Evolutionary conservation across 2,329 filamentous ascomycete genomes (phyloP).

Genomic region (Aurifilum marmelostoma): DNA sequence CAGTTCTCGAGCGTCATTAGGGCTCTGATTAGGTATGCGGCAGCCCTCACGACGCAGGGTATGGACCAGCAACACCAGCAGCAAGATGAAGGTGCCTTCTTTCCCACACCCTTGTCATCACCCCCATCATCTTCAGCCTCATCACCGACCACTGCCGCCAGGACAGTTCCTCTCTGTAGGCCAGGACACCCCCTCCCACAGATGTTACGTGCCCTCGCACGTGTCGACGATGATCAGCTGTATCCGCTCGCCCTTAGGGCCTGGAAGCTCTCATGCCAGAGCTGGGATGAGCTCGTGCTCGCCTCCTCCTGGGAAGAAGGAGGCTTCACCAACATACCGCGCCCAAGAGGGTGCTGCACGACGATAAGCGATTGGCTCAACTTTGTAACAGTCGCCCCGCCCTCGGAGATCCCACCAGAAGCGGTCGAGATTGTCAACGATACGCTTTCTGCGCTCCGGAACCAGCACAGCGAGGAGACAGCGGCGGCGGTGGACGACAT

Average conservation of each 20-base stretch:
- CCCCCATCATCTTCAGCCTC: background rate
- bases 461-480: background rate
- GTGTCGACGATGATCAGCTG: conserved; percentile 24
- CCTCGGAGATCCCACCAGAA: background rate
- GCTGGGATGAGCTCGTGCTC: conserved; percentile 14
- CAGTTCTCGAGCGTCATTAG: conserved; percentile 21
- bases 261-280: conserved; percentile 24
- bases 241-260: conserved; percentile 18
- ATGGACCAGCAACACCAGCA: background rate
- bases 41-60: conserved; percentile 1
- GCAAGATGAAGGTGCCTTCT: background rate
- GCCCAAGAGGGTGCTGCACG: background rate
- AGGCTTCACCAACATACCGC: background rate
- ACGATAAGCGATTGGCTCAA: conserved; percentile 15
- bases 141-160: background rate
- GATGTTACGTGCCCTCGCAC: conserved; percentile 16
- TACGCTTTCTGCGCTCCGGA: background rate
- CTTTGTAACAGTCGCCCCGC: background rate
- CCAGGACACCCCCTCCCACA: conserved; percentile 14
- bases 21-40: conserved; percentile 17
- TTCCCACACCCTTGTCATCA: background rate
- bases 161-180: background rate
- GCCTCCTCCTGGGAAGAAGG: background rate
- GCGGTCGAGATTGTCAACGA: background rate
- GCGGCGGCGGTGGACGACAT: conserved; percentile 3